Percentiles rank a stretch among this genome's conserved stretches.
phyloP scores from a whole-genome alignment of 768 basidiomycete genomes.

The Mrakia frigida region DNA sequence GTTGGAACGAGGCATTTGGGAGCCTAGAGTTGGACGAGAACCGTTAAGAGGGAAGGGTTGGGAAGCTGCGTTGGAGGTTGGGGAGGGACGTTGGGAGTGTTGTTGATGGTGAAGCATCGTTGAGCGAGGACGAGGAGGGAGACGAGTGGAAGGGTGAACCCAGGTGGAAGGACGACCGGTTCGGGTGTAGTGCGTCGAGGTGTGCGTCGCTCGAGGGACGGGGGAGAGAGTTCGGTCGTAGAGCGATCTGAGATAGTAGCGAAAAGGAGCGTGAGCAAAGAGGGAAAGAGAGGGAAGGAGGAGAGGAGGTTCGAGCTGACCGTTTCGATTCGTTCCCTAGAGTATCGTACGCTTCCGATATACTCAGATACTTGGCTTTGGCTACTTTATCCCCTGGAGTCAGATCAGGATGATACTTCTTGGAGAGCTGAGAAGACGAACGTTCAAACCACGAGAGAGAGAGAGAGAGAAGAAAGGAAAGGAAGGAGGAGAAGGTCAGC shows the following conservation, averaged over 20 bases:
- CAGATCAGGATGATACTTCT: constrained; percentile 29
- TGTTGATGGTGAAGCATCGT: neutral
- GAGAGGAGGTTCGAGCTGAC: neutral
- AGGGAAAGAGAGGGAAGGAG: neutral
- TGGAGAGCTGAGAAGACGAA: constrained; percentile 22
- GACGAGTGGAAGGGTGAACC: constrained; percentile 28
- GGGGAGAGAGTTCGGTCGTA: constrained; percentile 25
- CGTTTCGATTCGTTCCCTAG: constrained; percentile 27
- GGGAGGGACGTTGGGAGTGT: neutral
- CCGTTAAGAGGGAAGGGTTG: neutral
- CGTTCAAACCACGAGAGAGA: neutral
- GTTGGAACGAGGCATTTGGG: neutral
- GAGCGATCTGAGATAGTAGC: neutral
- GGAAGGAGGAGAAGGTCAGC: neutral
- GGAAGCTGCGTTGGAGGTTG: neutral
- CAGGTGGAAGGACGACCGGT: constrained; percentile 29
- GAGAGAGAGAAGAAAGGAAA: neutral
- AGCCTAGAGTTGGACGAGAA: neutral
- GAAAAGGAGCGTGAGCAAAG: neutral
- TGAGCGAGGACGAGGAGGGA: constrained; percentile 21
- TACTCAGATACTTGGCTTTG: constrained; percentile 25
- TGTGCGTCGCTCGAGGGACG: neutral
- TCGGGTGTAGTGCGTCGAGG: constrained; percentile 15
- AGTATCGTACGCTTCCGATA: constrained; percentile 28
- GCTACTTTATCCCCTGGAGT: constrained; percentile 22